Evolutionary conservation across 805 yeast species (phyloP), one percentile per base, ranked within the genome.

Genomic region (Saturnispora diversa): DNA sequence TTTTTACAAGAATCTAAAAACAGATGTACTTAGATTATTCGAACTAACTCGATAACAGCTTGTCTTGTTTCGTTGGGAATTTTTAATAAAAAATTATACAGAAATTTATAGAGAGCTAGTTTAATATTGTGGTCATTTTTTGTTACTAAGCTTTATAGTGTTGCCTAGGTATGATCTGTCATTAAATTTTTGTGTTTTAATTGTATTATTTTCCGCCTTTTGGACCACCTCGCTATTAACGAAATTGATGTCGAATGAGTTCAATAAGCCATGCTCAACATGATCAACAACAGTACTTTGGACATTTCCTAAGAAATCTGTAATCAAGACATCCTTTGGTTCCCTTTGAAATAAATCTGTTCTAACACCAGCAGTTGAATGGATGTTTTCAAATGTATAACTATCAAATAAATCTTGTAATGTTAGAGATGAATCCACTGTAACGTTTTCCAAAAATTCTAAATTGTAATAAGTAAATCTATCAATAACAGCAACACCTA

Each of bases 401-500:
- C 80, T 81, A 42, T 77, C 88, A 53, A 92, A 84, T 47, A 92
- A 65, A 54, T 90, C 95, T 53, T 82, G 80, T 55, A 92, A 65
- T 3, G 97, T 84, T 47, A 68, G 64, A 21, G 75, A 66, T 1
- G 95, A 84, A 50, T 78, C 77, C 59, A 77, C 83, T 41, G 83
- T 80, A 38, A 92, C 77, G 27, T 58, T 56, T 62, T 90, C 98
- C 54, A 92, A 69, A 55, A 80, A 92, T 44, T 87, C 96, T 50
- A 92, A 69, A 39, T 86, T 88, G 62, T 76, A 86, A 59, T 87
- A 88, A 0, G 99, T 92, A 65, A 92, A 92, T 52, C 98, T 69
- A 60, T 92, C 99, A 54, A 92, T 92, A 10, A 92, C 96, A 0
- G 98, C 97, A 38, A 92, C 97, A 6, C 99, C 99, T 36, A 92